These are phyloP conservation scores for Mallotus repandus DNA, from an alignment of 441 rosid species.

Conservation along the genomic window DNA sequence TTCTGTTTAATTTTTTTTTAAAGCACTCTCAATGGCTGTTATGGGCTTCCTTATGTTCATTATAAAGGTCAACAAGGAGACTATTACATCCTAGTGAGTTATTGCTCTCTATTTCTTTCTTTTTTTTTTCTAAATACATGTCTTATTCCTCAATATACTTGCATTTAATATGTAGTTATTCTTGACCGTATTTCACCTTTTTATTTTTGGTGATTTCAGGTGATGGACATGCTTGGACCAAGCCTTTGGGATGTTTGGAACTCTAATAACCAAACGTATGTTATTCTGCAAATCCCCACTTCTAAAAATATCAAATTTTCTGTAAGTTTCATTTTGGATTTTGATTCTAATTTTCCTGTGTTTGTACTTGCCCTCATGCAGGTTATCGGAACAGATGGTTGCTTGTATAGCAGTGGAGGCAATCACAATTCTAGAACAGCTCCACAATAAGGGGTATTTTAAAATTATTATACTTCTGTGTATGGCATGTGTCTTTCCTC, in stretches of 20 bases:
- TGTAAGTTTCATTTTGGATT: neutral
- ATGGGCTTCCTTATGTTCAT: slow-evolving; percentile 73
- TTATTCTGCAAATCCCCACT: neutral
- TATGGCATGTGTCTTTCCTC: too few species aligned
- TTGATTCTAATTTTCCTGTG: slow-evolving; percentile 12
- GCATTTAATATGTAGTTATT: neutral
- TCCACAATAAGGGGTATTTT: slow-evolving; percentile 63
- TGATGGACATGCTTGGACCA: slow-evolving; percentile 81
- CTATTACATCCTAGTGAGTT: slow-evolving; percentile 64
- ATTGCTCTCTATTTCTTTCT: neutral
- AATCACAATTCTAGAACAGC: slow-evolving; percentile 68
- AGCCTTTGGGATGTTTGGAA: slow-evolving; percentile 91
- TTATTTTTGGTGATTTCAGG: slow-evolving; percentile 40
- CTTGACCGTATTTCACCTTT: slow-evolving; percentile 3
- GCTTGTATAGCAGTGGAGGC: slow-evolving; percentile 88
- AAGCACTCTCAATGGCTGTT: slow-evolving; percentile 70
- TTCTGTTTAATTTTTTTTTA: slow-evolving; percentile 12
- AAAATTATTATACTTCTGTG: neutral
- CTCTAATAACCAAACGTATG: slow-evolving; percentile 48
- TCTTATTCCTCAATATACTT: too few species aligned
- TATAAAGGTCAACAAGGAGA: slow-evolving; percentile 74
- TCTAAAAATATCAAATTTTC: neutral
- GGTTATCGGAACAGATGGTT: slow-evolving; percentile 73
- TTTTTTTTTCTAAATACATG: too few species aligned
- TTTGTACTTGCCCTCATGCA: slow-evolving; percentile 22